Percentiles rank a stretch among this genome's conserved stretches.
Conservation (phyloP, 2,329 filamentous ascomycete species). For the Phaeosphaeriaceae sp. region DNA sequence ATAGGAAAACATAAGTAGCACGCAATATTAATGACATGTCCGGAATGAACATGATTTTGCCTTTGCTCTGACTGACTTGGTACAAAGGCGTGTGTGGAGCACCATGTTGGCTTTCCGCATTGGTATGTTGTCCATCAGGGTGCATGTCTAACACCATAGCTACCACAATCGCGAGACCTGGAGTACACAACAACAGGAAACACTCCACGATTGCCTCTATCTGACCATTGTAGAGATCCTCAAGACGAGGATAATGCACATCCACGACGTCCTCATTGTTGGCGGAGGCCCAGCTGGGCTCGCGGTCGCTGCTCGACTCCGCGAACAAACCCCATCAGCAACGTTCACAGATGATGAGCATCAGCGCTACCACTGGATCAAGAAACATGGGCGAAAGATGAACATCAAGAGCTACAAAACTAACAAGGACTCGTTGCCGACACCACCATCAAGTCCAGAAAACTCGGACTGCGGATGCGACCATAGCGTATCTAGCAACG, state of each 20-base stretch:
- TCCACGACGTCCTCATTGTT: constrained; percentile 73
- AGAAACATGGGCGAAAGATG: constrained; percentile 66
- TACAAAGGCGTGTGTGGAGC: constrained; percentile 10
- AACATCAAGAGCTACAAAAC: constrained; percentile 62
- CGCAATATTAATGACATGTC: background rate
- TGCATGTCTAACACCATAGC: constrained; percentile 5
- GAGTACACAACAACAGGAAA: background rate
- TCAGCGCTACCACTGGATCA: constrained; percentile 79
- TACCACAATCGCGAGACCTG: background rate
- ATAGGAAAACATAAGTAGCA: constrained; percentile 16
- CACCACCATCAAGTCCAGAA: constrained; percentile 31
- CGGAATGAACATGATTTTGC: background rate
- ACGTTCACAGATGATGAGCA: constrained; percentile 86
- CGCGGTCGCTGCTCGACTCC: constrained; percentile 73
- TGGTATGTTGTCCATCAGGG: constrained; percentile 28
- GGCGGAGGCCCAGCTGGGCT: constrained; percentile 79
- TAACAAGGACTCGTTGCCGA: constrained; percentile 41
- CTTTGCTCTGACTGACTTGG: background rate
- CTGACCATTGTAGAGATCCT: background rate
- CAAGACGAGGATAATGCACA: constrained; percentile 22
- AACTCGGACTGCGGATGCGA: constrained; percentile 25
- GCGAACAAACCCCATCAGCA: constrained; percentile 75
- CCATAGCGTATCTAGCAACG: constrained; percentile 6
- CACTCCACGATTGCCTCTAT: background rate
- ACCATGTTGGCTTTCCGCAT: constrained; percentile 30